phyloP scores from a whole-genome alignment of 257 asterid species.

The Ballota nigra region DNA sequence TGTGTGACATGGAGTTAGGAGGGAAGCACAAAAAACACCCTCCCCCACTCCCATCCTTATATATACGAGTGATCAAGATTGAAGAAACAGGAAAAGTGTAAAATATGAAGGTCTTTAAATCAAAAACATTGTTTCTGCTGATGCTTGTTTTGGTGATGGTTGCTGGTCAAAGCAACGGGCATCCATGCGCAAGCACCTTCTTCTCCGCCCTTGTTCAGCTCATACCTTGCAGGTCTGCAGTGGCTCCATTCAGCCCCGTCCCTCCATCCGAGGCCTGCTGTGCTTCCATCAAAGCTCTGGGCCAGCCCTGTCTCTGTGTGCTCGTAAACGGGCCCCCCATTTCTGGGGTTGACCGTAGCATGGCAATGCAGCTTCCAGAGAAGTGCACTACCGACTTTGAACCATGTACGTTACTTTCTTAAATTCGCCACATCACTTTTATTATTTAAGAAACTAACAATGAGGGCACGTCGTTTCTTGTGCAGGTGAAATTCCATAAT shows the following conservation, averaged over 20 bases:
- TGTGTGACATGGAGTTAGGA: constrained; percentile 61
- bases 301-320: constrained; percentile 88
- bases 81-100: too few species aligned
- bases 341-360: constrained; percentile 73
- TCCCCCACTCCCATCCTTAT: constrained; percentile 10
- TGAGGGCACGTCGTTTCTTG: neutral
- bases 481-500: constrained; percentile 52
- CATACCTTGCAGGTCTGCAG: constrained; percentile 88
- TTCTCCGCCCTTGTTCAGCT: constrained; percentile 83
- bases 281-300: constrained; percentile 75
- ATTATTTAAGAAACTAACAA: neutral
- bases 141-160: constrained; percentile 33
- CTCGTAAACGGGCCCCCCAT: constrained; percentile 95
- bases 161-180: constrained; percentile 37
- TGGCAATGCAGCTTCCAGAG: constrained; percentile 85
- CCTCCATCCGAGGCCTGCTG: constrained; percentile 86
- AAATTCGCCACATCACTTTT: neutral
- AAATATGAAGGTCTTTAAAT: constrained; percentile 30
- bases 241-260: constrained; percentile 60
- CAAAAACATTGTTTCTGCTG: constrained; percentile 19
- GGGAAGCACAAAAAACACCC: constrained; percentile 39
- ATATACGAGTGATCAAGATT: constrained; percentile 7
- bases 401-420: constrained; percentile 46
- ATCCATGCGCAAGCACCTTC: constrained; percentile 65
- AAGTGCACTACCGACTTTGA: constrained; percentile 82